Conservation (phyloP, 2,329 filamentous ascomycete genomes). For the Sporothrix brunneoviolacea region DNA sequence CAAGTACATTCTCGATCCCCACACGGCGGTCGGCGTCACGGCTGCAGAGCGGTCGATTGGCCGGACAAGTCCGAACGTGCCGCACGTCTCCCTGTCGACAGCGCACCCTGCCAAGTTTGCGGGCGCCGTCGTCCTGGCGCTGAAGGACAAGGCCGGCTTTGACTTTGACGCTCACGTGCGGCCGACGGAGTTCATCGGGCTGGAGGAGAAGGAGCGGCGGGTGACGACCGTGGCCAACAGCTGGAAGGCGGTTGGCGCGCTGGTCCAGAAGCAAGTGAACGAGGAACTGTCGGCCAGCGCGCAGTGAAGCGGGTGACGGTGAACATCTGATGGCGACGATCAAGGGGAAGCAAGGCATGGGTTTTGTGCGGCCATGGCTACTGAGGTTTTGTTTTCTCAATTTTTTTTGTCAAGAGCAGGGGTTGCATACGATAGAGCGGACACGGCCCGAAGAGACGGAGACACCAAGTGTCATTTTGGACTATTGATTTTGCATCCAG, state of each 20-base stretch:
- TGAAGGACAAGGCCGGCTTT: slow-evolving; percentile 66
- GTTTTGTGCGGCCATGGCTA: no score
- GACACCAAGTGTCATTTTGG: no score
- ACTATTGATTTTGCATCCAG: no score
- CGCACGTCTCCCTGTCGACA: slow-evolving; percentile 82
- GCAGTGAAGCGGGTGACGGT: background rate
- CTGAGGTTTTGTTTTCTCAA: no score
- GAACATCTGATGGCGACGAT: no score
- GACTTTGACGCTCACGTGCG: slow-evolving; percentile 68
- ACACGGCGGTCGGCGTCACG: slow-evolving; percentile 80
- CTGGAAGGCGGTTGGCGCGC: slow-evolving; percentile 67
- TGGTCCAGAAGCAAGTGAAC: slow-evolving; percentile 69
- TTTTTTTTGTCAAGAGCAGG: no score
- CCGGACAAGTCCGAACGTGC: slow-evolving; percentile 43
- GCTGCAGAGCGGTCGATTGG: slow-evolving; percentile 65
- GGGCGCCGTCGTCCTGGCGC: slow-evolving; percentile 71
- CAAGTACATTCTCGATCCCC: slow-evolving; percentile 83
- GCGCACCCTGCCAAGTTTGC: slow-evolving; percentile 96
- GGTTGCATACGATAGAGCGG: no score
- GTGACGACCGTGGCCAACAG: slow-evolving; percentile 63
- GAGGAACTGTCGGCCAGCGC: slow-evolving; percentile 42
- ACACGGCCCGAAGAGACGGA: no score
- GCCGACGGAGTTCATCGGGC: slow-evolving; percentile 72
- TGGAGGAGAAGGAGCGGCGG: slow-evolving; percentile 69
- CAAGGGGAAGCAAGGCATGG: no score